Base-by-base conservation (phyloP, 768 basidiomycete genomes). In the Macrolepiota albuminosa region DNA sequence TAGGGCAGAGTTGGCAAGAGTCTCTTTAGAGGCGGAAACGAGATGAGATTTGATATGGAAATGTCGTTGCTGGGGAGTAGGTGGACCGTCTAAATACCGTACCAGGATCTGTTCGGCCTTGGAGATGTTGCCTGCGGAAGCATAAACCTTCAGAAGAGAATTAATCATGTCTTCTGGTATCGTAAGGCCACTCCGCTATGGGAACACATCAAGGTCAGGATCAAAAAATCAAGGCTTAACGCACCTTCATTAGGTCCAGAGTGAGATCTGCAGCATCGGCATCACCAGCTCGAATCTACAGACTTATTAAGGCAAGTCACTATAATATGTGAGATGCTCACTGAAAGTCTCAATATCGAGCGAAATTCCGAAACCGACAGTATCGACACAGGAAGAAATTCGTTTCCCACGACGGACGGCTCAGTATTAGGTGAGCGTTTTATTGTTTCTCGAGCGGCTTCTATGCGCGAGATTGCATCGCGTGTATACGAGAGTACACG, bases 11-110 rank as follows among this genome's bases (percentile, higher is more conserved):
- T 78, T 76, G 2, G 89, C 88, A 42, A 91, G 78, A 0, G 71
- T 72, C 26, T 79, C 74, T 0, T 68, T 62, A 0, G 84, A 74
- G 6, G 79, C 71, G 1, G 83, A 74, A 43, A 75, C 76, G 37
- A 94, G 72, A 67, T 90, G 81, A 0, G 85, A 78, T 69, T 85
- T 86, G 61, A 95, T 73, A 62, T 94, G 87, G 16, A 91, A 78
- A 65, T 93, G 84, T 2, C 85, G 83, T 63, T 90, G 88, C 18
- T 61, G 68, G 40, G 81, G 81, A 0, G 80, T 84, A 33, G 81
- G 84, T 11, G 69, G 55, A 10, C 63, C 78, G 56, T 74, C 69
- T 2, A 81, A 60, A 54, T 78, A 76, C 10, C 71, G 73, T 24
- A 73, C 63, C 10, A 86, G 67, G 33, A 82, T 69, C 2, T 69